phyloP scores from a whole-genome alignment of 164 flowering plant species.

The Stephania japonica region DNA sequence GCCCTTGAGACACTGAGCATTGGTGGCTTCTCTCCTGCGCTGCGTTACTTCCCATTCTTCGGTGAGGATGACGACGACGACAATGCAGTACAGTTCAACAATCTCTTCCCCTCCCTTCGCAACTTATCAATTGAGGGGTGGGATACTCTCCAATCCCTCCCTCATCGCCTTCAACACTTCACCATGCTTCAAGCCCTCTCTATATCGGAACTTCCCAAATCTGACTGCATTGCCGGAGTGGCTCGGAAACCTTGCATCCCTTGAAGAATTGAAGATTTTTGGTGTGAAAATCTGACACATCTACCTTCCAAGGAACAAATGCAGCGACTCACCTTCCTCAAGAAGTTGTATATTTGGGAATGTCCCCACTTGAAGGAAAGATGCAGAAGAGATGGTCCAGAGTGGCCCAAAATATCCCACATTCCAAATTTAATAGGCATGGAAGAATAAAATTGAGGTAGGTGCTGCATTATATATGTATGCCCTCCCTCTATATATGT shows the following conservation, averaged over 20 bases:
- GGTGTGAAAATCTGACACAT: slow-evolving; percentile 14
- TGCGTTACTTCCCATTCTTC: neutral
- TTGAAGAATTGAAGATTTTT: slow-evolving; percentile 9
- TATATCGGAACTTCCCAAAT: neutral
- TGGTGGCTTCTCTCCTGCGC: neutral
- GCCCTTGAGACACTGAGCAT: neutral
- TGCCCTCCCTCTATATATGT: too few relatives aligned
- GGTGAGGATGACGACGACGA: neutral
- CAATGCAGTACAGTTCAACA: neutral
- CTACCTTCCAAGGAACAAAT: slow-evolving; percentile 13
- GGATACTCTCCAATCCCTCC: neutral
- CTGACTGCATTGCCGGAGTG: slow-evolving; percentile 19
- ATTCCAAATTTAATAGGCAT: neutral
- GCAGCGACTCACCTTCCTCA: neutral
- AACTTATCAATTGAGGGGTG: neutral
- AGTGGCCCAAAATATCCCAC: slow-evolving; percentile 10
- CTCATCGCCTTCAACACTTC: neutral
- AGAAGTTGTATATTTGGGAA: neutral
- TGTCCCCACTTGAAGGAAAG: slow-evolving; percentile 5
- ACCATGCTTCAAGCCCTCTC: neutral
- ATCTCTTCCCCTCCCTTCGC: neutral
- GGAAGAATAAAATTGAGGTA: too few relatives aligned
- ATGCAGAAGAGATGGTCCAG: neutral
- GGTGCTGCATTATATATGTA: too few relatives aligned
- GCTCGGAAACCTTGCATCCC: slow-evolving; percentile 15